A percentile compares a stretch with the other conserved stretches of the same genome.
Conservation (phyloP, 495 filamentous ascomycete species). For the Tuber brumale region DNA sequence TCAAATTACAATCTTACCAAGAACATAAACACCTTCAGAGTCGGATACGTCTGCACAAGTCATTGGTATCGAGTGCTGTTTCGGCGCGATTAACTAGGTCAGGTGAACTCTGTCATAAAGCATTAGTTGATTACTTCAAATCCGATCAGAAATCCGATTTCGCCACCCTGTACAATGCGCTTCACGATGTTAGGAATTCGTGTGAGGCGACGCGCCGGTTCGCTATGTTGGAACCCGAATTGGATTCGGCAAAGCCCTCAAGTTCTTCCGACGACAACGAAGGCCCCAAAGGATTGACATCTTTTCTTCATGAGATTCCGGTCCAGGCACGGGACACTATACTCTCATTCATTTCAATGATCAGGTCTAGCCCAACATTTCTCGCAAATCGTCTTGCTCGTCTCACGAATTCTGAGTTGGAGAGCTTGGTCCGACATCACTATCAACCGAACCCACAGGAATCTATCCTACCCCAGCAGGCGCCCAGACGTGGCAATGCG, state of each 20-base stretch:
- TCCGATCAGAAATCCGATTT: constrained; percentile 87
- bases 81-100: constrained; percentile 72
- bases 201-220: constrained; percentile 66
- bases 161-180: constrained; percentile 74
- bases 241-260: constrained; percentile 47
- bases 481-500: constrained; percentile 51
- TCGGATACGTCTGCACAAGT: constrained; percentile 60
- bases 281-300: constrained; percentile 47
- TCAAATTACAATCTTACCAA: constrained; percentile 65
- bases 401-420: constrained; percentile 66
- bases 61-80: constrained; percentile 64
- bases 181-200: constrained; percentile 80
- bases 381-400: constrained; percentile 69
- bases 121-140: constrained; percentile 79
- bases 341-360: constrained; percentile 68
- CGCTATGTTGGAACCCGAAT: constrained; percentile 62
- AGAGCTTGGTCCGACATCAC: constrained; percentile 65
- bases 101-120: constrained; percentile 69
- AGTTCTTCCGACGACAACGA: constrained; percentile 44
- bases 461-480: constrained; percentile 68
- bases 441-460: constrained; percentile 70
- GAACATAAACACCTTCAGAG: constrained; percentile 63
- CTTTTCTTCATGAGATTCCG: constrained; percentile 77
- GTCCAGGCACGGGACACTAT: constrained; percentile 66
- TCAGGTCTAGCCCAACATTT: constrained; percentile 80